Evolutionary conservation across 805 yeast species (phyloP), one percentile per base, ranked within the genome.

Genomic region (Limtongia smithiae): DNA sequence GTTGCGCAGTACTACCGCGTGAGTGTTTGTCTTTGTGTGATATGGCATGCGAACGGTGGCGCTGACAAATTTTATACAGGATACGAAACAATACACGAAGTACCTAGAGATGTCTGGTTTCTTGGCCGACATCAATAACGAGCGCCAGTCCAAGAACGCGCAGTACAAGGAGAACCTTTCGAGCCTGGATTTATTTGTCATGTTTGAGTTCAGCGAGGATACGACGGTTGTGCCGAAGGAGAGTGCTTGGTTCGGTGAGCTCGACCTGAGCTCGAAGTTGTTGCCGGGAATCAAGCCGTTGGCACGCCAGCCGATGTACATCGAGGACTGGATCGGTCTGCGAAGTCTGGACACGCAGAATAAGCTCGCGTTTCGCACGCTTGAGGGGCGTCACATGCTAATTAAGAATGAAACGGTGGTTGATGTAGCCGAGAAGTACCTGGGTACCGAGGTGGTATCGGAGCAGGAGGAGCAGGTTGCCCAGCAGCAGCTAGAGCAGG

Each of bases 1-100:
- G 82, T 87, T 6, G 93, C 94, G 0, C 93, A 85, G 60, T 86
- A 83, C 62, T 85, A 80, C 65, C 71, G 94, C 51, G 62, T 53
- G 41, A 4, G 48, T 30, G n/a, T 20, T 15, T n/a, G n/a, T n/a
- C n/a, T n/a, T n/a, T n/a, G n/a, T n/a, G n/a, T n/a, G n/a, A n/a
- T n/a, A n/a, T n/a, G n/a, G n/a, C n/a, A n/a, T n/a, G n/a, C n/a
- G n/a, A n/a, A n/a, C n/a, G n/a, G n/a, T n/a, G n/a, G n/a, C n/a
- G n/a, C n/a, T n/a, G n/a, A n/a, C n/a, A n/a, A n/a, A n/a, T n/a
- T 9, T 25, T 9, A 9, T 7, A 20, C 25, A 45, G 61, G 85
- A 83, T 61, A 77, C 79, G 1, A 60, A 60, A 14, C 71, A 79
- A 32, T 76, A 74, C 59, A 80, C 74, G 0, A 65, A 68, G 15